Percentiles rank a stretch among this genome's conserved stretches.
Conservation (phyloP, 768 basidiomycete species). For the Termitomyces sp. region DNA sequence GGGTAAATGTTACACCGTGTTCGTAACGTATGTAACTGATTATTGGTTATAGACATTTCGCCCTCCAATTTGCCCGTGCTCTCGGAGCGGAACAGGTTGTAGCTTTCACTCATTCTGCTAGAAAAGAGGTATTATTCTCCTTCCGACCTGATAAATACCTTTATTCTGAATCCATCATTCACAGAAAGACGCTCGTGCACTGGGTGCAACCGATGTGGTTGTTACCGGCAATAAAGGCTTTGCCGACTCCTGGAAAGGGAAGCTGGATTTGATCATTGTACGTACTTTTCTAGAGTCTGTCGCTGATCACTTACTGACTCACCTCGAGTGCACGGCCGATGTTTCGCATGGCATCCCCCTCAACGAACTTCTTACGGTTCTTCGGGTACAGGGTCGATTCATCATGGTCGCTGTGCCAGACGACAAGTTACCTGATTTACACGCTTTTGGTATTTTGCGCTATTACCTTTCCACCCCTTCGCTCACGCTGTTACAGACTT, state of each 20-base stretch:
- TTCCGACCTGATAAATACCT: neutral
- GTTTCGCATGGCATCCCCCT: constrained; percentile 27
- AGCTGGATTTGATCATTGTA: constrained; percentile 51
- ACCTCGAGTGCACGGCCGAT: constrained; percentile 25
- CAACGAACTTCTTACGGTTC: constrained; percentile 34
- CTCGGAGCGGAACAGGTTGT: constrained; percentile 52
- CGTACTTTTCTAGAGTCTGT: neutral
- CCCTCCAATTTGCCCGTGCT: constrained; percentile 36
- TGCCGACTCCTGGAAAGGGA: constrained; percentile 28
- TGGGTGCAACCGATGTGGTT: constrained; percentile 55
- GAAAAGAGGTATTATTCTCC: constrained; percentile 32
- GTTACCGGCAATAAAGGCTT: constrained; percentile 42
- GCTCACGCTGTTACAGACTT: neutral
- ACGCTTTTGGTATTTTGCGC: constrained; percentile 18
- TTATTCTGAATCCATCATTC: neutral
- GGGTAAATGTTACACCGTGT: constrained; percentile 23
- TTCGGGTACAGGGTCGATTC: constrained; percentile 51
- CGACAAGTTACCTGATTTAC: constrained; percentile 36
- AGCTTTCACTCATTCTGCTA: constrained; percentile 52
- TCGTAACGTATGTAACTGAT: neutral
- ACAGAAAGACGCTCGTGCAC: constrained; percentile 48
- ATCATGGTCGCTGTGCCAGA: constrained; percentile 58
- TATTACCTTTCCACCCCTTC: neutral
- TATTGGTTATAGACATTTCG: constrained; percentile 23
- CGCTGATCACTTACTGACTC: neutral